Evolutionary conservation across 352 stramenopile genomes (phyloP), one percentile per base, ranked within the genome.

Genomic region (Globisporangium irregulare): DNA sequence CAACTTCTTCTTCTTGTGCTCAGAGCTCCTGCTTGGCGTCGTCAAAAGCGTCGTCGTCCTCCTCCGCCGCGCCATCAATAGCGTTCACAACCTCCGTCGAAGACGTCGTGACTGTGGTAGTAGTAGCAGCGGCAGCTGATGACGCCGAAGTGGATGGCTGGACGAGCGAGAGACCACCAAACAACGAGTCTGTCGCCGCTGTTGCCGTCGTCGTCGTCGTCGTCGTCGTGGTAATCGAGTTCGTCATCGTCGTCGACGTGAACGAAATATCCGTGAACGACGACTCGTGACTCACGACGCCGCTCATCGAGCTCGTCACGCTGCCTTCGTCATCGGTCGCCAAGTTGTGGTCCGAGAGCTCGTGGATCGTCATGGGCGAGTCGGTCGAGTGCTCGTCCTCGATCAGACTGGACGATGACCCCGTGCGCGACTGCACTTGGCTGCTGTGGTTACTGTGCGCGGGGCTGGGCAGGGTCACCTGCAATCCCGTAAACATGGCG

Each of bases 351-450:
- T 83, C 71, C 8, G 72, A 77, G n/a, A 87, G 62, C 68, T 87
- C 76, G 58, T 81, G 66, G 62, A 87, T 84, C 20, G 78, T 82
- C 80, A 87, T 87, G 32, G 73, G 80, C 48, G 63, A 69, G 57
- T 73, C 68, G 6, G 63, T 70, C 46, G 58, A 70, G 48, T 67
- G 62, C 62, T 70, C 68, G 25, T 70, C 65, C 25, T 61, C 58
- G 29, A 66, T 61, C 48, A 70, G 38, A n/a, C 65, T 70, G 34
- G 65, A 70, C 50, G 65, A 60, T 25, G 65, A 70, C 20, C 58
- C 65, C 15, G 65, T 50, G 22, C 65, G 65, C 57, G 65, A 70
- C 14, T 70, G 65, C 43, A 36, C 51, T 24, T 68, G 36, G 43
- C 57, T 70, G 25, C 27, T 50, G 63, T 25, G 12, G 51, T 20